phyloP scores from a whole-genome alignment of 2,329 filamentous ascomycete species.

The Helminthosporium solani region DNA sequence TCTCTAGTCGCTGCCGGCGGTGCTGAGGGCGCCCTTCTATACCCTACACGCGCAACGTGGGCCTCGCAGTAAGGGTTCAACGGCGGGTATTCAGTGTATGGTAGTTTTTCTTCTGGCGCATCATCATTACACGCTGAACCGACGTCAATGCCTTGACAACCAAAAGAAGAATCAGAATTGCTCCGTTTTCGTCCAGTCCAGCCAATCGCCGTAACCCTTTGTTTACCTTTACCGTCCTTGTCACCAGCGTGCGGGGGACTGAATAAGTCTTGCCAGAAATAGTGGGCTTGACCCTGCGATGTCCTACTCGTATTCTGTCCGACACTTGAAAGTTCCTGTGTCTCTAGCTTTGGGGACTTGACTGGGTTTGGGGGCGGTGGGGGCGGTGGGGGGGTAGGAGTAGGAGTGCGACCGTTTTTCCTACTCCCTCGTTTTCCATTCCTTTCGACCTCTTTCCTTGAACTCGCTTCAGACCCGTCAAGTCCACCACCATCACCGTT shows the following conservation, averaged over 20 bases:
- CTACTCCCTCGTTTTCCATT: neutral
- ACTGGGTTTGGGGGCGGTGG: conserved; percentile 1
- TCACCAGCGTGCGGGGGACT: neutral
- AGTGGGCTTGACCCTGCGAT: neutral
- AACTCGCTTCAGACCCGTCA: conserved; percentile 10
- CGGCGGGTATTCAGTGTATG: neutral
- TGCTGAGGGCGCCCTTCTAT: neutral
- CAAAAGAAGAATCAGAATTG: conserved; percentile 1
- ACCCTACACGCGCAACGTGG: neutral
- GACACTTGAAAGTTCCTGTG: neutral
- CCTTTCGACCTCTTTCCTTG: conserved; percentile 1
- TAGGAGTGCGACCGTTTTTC: neutral
- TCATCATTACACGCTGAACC: too few species aligned
- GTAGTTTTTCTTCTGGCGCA: too few species aligned
- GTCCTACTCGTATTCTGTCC: neutral
- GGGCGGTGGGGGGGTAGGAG: neutral
- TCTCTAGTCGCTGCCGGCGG: neutral
- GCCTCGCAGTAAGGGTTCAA: neutral
- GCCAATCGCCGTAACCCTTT: neutral
- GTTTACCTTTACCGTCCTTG: neutral
- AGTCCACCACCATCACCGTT: conserved; percentile 19
- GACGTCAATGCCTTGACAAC: neutral
- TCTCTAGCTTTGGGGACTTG: neutral
- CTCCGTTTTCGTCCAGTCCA: neutral
- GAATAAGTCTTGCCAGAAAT: neutral